Evolutionary conservation across 176 grass and related monocot genomes (phyloP), one percentile per base, ranked within the genome.

Genomic region (Eragrostis curvula): DNA sequence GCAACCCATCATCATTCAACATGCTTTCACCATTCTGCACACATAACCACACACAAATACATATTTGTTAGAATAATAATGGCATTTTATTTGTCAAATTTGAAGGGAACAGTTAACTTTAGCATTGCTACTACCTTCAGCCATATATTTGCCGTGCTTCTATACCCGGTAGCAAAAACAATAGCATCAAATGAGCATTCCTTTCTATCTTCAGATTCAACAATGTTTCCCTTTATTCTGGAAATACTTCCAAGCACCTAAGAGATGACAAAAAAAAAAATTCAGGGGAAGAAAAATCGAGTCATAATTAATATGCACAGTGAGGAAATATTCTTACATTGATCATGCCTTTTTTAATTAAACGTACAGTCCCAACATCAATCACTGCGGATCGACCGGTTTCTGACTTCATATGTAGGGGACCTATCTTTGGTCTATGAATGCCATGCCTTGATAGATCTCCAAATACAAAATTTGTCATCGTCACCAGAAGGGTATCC

Each of bases 91-190:
- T 36, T 36, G 32, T 36, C 2, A 36, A 36, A 36, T 36, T 36
- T 4, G 32, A 36, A 36, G 32, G 32, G 32, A 36, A 2, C 32
- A 36, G 4, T 36, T 36, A 36, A 36, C 2, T 36, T 36, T 36
- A 4, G 4, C 32, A 36, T 36, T 4, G 2, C 4, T 36, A 4
- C 32, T 32, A 91, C 89, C 89, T 91, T 60, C 28, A 92, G 83
- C 87, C 87, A 89, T 8, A 23, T 41, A 66, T 75, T 79, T 2
- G 12, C 30, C 6, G 68, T 71, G 70, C 70, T 92, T 84, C 39
- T 79, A 39, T 87, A 92, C 18, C 90, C 87, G 2, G 90, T 89
- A 5, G 90, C 90, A 21, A 92, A 86, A n/a, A 92, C 70, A 7
- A 84, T 83, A 0, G 49, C 68, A 40, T 89, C 83, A 41, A 65